Evolutionary conservation across 2,329 filamentous ascomycete species (phyloP).

Genomic region (Drechslerella dactyloides): DNA sequence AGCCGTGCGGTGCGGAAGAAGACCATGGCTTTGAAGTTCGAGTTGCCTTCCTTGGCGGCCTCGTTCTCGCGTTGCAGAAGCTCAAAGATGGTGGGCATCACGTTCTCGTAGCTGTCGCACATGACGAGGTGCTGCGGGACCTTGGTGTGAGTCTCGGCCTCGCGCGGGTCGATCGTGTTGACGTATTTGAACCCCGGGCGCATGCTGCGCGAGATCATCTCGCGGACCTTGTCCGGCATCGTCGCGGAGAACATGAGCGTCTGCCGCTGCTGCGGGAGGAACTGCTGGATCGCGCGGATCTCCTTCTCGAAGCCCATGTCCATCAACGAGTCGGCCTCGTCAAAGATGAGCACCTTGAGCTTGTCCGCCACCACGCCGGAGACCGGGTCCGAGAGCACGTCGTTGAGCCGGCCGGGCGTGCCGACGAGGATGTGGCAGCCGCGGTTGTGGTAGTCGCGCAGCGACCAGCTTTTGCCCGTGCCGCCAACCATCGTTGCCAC

Average conservation of each 20-base stretch:
- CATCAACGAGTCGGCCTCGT: conserved; percentile 72
- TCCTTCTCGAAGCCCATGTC: conserved; percentile 72
- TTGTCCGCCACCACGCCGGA: conserved; percentile 70
- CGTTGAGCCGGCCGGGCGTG: conserved; percentile 85
- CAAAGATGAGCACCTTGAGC: conserved; percentile 67
- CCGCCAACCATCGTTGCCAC: conserved; percentile 87
- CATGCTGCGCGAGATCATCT: conserved; percentile 77
- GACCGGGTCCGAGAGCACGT: conserved; percentile 73
- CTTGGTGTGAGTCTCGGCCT: conserved; percentile 80
- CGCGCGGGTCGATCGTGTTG: conserved; percentile 82
- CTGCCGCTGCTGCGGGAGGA: conserved; percentile 78
- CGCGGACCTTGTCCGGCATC: conserved; percentile 80
- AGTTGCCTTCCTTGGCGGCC: conserved; percentile 58
- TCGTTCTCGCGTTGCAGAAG: conserved; percentile 69
- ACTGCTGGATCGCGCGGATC: conserved; percentile 67
- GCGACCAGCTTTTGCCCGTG: conserved; percentile 74
- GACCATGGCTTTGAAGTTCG: conserved; percentile 92
- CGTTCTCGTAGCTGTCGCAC: conserved; percentile 74
- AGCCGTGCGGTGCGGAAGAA: conserved; percentile 74
- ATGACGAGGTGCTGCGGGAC: conserved; percentile 80
- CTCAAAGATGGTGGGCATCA: conserved; percentile 78
- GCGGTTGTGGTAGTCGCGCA: conserved; percentile 71
- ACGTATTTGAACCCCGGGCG: conserved; percentile 86
- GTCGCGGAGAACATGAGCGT: conserved; percentile 96
- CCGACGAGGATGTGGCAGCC: conserved; percentile 90